Evolutionary conservation across 164 flowering plant genomes (phyloP).

Genomic region (Magnolia changhungtana): DNA sequence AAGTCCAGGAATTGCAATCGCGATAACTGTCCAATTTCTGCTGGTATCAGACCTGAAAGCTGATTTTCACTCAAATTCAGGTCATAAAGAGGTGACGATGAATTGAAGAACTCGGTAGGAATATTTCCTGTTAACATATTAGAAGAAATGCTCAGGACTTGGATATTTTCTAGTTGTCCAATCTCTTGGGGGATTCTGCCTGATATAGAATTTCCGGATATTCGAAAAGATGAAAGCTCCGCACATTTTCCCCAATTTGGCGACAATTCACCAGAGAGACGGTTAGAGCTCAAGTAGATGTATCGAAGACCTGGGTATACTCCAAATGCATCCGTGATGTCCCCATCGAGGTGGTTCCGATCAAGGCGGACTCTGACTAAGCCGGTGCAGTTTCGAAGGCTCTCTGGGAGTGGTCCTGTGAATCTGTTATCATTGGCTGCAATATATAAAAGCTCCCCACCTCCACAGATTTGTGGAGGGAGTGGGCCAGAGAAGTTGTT

Average conservation of each 20-base stretch:
- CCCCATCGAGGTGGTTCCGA: conserved; percentile 41
- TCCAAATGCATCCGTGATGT: conserved; percentile 37
- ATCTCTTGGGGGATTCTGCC: conserved; percentile 25
- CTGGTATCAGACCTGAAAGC: conserved; percentile 24
- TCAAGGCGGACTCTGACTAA: conserved; percentile 53
- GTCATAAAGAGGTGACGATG: conserved; percentile 12
- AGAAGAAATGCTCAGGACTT: conserved; percentile 17
- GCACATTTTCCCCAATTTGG: conserved; percentile 20
- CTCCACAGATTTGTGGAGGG: not conserved
- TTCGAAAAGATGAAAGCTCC: conserved; percentile 14
- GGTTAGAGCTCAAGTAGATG: conserved; percentile 22
- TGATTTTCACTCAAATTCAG: conserved; percentile 27
- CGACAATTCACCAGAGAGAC: conserved; percentile 17
- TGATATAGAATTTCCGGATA: conserved; percentile 23
- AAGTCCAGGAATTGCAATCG: conserved; percentile 18
- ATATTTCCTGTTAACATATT: conserved; percentile 21
- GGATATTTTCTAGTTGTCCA: conserved; percentile 8
- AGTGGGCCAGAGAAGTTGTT: conserved; percentile 25
- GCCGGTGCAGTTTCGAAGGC: conserved; percentile 33
- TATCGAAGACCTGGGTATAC: conserved; percentile 22
- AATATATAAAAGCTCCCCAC: not conserved
- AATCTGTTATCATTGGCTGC: not conserved
- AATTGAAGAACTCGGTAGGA: conserved; percentile 18
- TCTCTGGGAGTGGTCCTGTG: not conserved
- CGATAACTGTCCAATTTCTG: conserved; percentile 14